Base-by-base conservation (phyloP, 352 stramenopile species). In the Aphanomyces euteiches region DNA sequence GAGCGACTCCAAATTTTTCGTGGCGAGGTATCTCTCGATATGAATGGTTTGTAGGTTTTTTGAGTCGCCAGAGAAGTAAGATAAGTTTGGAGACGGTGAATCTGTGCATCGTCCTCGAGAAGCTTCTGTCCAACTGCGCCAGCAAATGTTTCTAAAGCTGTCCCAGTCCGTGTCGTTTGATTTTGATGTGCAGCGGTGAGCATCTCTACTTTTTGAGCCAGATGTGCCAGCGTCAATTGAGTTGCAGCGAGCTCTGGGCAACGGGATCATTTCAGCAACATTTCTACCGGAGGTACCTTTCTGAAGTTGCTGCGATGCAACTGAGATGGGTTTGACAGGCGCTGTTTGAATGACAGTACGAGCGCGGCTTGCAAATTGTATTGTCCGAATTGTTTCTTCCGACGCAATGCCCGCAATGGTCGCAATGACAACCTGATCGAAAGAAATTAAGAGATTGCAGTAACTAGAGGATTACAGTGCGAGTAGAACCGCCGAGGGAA, bases 401-500 rank as follows among this genome's bases (percentile, higher is more conserved):
- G 72, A 75, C 0, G 76, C 73, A 40, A 73, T 73, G 4, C 75
- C 67, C 5, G 72, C 90, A 3, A 92, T 69, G 0, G 86, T 94
- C 3, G 83, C 84, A 38, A 94, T 88, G 21, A 94, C 63, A 3
- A 73, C 54, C 64, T 69, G 43, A 19, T 28, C 54, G 28, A 58
- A 10, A 10, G 8, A 19, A 28, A 28, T 28, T 28, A 28, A 28
- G 28, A 28, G 0, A 28, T 28, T 28, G 28, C 28, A 28, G 28
- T 28, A 28, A 28, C 28, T 28, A 1, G 8, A 58, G 50, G 50
- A 21, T 10, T 58, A 97, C 80, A 58, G 90, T 97, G 39, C 90
- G 89, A 39, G 88, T 96, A 77, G 97, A 97, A 17, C 85, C 84
- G 41, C 85, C 82, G 48, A 93, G 79, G 0, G 85, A 91, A 54